phyloP scores from a whole-genome alignment of 768 basidiomycete species.

The Amyloporia xantha region DNA sequence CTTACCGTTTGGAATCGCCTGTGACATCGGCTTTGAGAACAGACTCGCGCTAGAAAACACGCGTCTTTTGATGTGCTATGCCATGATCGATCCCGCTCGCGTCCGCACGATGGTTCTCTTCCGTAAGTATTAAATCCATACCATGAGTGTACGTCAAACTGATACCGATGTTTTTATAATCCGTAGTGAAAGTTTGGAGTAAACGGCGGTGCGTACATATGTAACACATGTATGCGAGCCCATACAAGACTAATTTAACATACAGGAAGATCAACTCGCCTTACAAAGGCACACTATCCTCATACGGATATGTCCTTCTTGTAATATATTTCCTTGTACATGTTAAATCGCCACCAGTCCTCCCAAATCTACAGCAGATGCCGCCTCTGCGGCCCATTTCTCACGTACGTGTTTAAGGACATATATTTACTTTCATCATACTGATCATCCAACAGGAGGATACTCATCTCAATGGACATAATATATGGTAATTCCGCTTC shows the following conservation, averaged over 20 bases:
- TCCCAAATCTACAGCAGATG: slow-evolving; percentile 95
- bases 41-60: slow-evolving; percentile 96
- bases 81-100: slow-evolving; percentile 91
- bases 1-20: slow-evolving; percentile 83
- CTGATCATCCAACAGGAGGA: slow-evolving; percentile 50
- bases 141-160: slow-evolving; percentile 3
- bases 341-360: slow-evolving; percentile 93
- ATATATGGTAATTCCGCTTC: slow-evolving; percentile 53
- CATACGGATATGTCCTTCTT: slow-evolving; percentile 95
- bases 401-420: slow-evolving; percentile 48
- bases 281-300: slow-evolving; percentile 93
- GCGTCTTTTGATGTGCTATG: slow-evolving; percentile 91
- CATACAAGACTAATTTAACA: too few species aligned
- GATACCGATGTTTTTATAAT: not conserved
- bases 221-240: slow-evolving; percentile 1
- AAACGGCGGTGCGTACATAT: slow-evolving; percentile 65
- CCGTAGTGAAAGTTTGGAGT: slow-evolving; percentile 95
- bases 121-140: slow-evolving; percentile 82
- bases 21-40: slow-evolving; percentile 99
- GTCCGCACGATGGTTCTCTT: slow-evolving; percentile 93
- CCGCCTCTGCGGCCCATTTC: slow-evolving; percentile 85
- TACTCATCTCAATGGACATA: slow-evolving; percentile 71
- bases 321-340: slow-evolving; percentile 98
- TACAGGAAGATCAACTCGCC: slow-evolving; percentile 95
- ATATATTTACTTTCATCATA: slow-evolving; percentile 5